phyloP scores from a whole-genome alignment of 495 filamentous ascomycete genomes.

The Penicillium samsonianum region DNA sequence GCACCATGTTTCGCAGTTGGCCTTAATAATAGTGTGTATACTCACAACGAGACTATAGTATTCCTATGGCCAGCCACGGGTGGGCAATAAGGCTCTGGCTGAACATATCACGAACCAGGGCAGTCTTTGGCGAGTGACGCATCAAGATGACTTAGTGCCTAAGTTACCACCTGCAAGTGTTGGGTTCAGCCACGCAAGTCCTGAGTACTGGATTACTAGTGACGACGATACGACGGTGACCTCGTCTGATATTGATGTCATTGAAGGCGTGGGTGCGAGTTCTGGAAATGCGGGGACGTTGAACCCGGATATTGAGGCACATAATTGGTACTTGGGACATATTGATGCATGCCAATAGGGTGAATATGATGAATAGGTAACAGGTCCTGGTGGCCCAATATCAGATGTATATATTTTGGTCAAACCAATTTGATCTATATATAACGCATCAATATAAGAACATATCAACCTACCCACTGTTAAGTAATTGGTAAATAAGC shows the following conservation, averaged over 20 bases:
- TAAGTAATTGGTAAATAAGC: not conserved
- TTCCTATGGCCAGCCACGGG: slow-evolving; percentile 68
- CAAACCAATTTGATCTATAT: not conserved
- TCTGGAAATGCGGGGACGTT: slow-evolving; percentile 41
- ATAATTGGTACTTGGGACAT: slow-evolving; percentile 28
- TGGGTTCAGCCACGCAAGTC: slow-evolving; percentile 62
- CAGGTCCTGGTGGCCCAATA: not conserved
- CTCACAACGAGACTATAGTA: slow-evolving; percentile 41
- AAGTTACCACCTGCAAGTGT: slow-evolving; percentile 56
- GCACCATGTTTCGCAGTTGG: slow-evolving; percentile 5
- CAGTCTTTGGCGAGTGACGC: slow-evolving; percentile 63
- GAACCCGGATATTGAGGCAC: slow-evolving; percentile 11
- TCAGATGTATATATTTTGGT: not conserved
- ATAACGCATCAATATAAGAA: not conserved
- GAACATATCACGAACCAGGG: slow-evolving; percentile 55
- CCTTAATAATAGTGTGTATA: not conserved
- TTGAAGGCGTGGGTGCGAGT: slow-evolving; percentile 38
- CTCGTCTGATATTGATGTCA: slow-evolving; percentile 41
- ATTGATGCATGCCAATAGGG: slow-evolving; percentile 24
- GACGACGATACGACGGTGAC: slow-evolving; percentile 41
- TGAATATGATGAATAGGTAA: not conserved
- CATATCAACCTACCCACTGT: not conserved
- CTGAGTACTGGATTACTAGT: slow-evolving; percentile 65
- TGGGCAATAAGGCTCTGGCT: slow-evolving; percentile 60
- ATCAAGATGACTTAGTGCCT: slow-evolving; percentile 67